phyloP scores from a whole-genome alignment of 148 eudicot species.

The Beta vulgaris region DNA sequence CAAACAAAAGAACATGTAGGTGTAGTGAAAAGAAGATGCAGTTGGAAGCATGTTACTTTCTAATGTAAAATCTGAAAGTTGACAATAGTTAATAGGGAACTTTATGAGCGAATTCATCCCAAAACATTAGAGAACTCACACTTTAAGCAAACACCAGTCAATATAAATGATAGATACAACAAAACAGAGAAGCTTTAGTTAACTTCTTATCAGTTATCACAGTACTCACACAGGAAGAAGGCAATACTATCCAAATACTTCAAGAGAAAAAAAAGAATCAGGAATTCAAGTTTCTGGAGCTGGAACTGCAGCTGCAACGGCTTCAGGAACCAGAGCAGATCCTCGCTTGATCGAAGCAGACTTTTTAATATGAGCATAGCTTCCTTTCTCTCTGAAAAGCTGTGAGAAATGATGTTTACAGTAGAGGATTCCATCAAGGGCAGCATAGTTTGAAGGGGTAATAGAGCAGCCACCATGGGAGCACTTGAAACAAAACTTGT shows the following conservation, averaged over 20 bases:
- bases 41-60: too few relatives aligned
- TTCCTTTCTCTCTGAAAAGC: slow-evolving; percentile 94
- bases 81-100: background rate
- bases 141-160: slow-evolving; percentile 10
- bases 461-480: slow-evolving; percentile 79
- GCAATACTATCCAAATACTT: slow-evolving; percentile 13
- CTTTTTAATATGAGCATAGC: slow-evolving; percentile 80
- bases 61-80: too few relatives aligned
- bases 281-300: slow-evolving; percentile 20
- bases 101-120: slow-evolving; percentile 3
- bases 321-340: slow-evolving; percentile 47
- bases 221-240: slow-evolving; percentile 12
- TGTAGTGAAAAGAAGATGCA: too few relatives aligned
- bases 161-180: slow-evolving; percentile 11
- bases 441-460: slow-evolving; percentile 88
- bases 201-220: slow-evolving; percentile 15
- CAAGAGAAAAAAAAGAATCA: background rate
- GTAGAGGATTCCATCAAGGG: slow-evolving; percentile 76
- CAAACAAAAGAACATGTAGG: too few relatives aligned
- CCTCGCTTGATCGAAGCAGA: slow-evolving; percentile 63
- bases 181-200: background rate
- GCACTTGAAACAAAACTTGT: slow-evolving; percentile 87
- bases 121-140: background rate
- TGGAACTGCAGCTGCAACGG: slow-evolving; percentile 34
- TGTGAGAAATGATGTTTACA: slow-evolving; percentile 95